Percentiles rank a stretch among this genome's conserved stretches.
Evolutionary conservation across 139 green algal genomes (phyloP).

Genomic region (Monoraphidium neglectum): DNA sequence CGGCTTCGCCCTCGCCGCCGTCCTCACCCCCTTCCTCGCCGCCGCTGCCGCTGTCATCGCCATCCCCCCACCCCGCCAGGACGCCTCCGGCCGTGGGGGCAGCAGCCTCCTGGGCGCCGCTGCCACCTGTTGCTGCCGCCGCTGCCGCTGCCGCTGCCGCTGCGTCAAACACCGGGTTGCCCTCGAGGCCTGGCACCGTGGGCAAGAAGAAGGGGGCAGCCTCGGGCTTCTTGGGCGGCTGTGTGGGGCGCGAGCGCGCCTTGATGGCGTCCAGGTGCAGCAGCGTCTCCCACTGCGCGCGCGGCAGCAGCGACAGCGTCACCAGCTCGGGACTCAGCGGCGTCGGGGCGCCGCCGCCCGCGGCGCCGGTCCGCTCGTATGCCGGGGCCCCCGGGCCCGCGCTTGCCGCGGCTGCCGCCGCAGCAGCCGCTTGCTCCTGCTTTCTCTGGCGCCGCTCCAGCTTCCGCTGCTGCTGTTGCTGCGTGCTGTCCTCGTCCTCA

Average conservation of each 20-base stretch:
- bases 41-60: background rate
- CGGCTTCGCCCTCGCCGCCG: background rate
- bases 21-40: background rate
- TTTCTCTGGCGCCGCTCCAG: background rate
- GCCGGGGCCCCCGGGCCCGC: background rate
- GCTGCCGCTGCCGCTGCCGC: background rate
- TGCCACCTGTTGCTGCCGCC: background rate
- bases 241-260: slow-evolving; percentile 75
- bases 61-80: background rate
- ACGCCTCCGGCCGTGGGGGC: background rate
- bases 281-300: slow-evolving; percentile 89
- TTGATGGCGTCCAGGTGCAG: slow-evolving; percentile 93
- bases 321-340: slow-evolving; percentile 77
- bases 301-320: slow-evolving; percentile 87
- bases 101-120: background rate
- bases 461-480: background rate
- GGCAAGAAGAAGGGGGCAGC: slow-evolving; percentile 98
- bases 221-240: slow-evolving; percentile 91
- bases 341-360: slow-evolving; percentile 44
- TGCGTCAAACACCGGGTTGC: slow-evolving; percentile 63
- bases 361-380: slow-evolving; percentile 37
- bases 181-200: slow-evolving; percentile 57
- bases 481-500: background rate
- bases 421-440: background rate
- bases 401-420: background rate